A percentile compares a stretch with the other conserved stretches of the same genome.
phyloP scores from a whole-genome alignment of 768 basidiomycete genomes.

The Tylopilus sp. region DNA sequence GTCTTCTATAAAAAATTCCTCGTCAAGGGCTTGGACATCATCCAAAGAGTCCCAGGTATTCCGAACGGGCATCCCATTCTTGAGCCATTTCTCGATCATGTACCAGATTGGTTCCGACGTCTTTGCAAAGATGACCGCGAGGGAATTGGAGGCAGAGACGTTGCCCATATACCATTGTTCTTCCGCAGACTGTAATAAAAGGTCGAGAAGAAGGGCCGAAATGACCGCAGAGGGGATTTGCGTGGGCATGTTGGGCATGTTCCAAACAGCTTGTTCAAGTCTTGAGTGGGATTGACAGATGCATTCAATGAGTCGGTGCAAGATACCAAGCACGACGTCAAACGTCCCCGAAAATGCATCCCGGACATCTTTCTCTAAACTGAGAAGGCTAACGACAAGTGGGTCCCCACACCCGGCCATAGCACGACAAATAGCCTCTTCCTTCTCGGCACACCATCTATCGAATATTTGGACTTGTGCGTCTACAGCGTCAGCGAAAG shows the following conservation, averaged over 20 bases:
- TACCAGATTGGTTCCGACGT: constrained; percentile 71
- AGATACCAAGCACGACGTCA: constrained; percentile 49
- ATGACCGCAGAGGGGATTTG: constrained; percentile 48
- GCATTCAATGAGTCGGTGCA: constrained; percentile 33
- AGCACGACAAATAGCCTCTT: constrained; percentile 65
- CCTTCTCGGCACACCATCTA: constrained; percentile 65
- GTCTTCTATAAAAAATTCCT: constrained; percentile 80
- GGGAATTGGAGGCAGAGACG: constrained; percentile 44
- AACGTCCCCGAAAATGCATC: constrained; percentile 60
- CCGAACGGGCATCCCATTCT: constrained; percentile 62
- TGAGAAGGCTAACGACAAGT: constrained; percentile 59
- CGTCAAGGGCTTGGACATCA: constrained; percentile 40
- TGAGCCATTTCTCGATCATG: constrained; percentile 70
- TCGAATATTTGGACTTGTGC: constrained; percentile 56
- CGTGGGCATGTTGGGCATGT: constrained; percentile 37
- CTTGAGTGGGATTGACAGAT: constrained; percentile 29
- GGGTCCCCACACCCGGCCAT: constrained; percentile 42
- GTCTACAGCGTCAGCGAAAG: constrained; percentile 75
- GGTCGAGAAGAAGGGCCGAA: constrained; percentile 59
- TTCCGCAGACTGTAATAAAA: constrained; percentile 54
- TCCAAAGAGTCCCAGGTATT: constrained; percentile 28
- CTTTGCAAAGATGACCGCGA: constrained; percentile 59
- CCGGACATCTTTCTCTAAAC: constrained; percentile 55
- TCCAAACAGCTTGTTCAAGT: constrained; percentile 36
- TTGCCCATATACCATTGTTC: constrained; percentile 60